These are phyloP conservation scores for Pleurotus djamor DNA, from an alignment of 768 basidiomycete species.

Conservation along the genomic window DNA sequence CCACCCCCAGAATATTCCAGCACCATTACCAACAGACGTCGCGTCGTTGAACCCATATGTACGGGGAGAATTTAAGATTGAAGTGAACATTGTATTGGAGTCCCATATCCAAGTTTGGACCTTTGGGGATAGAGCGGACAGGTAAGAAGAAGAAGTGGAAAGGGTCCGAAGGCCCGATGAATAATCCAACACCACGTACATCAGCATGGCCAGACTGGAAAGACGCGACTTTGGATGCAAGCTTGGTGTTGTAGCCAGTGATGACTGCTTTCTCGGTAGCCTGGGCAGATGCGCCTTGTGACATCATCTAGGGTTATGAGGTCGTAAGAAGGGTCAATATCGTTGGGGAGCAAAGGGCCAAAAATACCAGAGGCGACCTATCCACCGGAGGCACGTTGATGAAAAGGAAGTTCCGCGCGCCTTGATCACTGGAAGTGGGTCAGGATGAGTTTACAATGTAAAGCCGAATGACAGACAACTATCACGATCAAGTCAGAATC, in stretches of 20 bases:
- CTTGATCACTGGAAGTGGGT: slow-evolving; percentile 33
- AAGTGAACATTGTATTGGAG: slow-evolving; percentile 44
- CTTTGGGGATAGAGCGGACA: slow-evolving; percentile 24
- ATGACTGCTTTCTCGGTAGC: slow-evolving; percentile 45
- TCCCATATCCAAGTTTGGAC: slow-evolving; percentile 50
- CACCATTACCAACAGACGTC: slow-evolving; percentile 35
- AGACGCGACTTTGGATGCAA: slow-evolving; percentile 33
- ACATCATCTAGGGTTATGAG: slow-evolving; percentile 40
- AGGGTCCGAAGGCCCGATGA: background rate
- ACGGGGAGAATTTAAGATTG: slow-evolving; percentile 43
- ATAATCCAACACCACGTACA: slow-evolving; percentile 26
- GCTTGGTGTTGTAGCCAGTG: slow-evolving; percentile 46
- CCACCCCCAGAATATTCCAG: slow-evolving; percentile 55
- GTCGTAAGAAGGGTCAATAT: background rate
- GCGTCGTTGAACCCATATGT: slow-evolving; percentile 55
- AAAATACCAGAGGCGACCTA: slow-evolving; percentile 36
- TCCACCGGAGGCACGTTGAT: slow-evolving; percentile 37
- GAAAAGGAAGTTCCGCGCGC: slow-evolving; percentile 59
- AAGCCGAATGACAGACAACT: slow-evolving; percentile 24
- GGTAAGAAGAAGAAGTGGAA: no score
- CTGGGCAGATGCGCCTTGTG: slow-evolving; percentile 34
- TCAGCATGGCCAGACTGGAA: slow-evolving; percentile 44
- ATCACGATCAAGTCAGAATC: slow-evolving; percentile 13
- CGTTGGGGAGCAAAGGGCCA: background rate
- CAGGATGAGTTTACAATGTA: slow-evolving; percentile 4